Percentiles rank a stretch among this genome's conserved stretches.
Conservation (phyloP, 345 rosid genomes). For the Pseudoturritis turrita region DNA sequence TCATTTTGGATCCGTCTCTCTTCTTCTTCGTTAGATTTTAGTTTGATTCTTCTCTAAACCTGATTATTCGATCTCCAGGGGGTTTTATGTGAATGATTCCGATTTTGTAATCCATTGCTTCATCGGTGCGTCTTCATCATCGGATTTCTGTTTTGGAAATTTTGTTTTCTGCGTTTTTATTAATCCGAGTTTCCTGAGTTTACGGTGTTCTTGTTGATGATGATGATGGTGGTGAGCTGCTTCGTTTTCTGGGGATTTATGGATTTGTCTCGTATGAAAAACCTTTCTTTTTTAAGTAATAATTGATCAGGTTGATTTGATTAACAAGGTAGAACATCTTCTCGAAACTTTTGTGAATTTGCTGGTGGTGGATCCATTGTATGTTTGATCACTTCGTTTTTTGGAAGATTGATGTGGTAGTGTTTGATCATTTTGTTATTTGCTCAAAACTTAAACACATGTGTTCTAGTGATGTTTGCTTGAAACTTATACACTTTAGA, state of each 20-base stretch:
- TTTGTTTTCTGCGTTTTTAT: neutral
- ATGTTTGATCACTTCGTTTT: neutral
- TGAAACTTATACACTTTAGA: neutral
- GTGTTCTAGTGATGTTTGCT: constrained; percentile 2
- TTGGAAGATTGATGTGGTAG: neutral
- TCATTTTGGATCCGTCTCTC: constrained; percentile 14
- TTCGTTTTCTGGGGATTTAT: neutral
- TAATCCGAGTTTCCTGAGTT: neutral
- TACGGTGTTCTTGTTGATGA: neutral
- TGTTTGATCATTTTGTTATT: neutral
- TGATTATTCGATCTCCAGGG: constrained; percentile 9
- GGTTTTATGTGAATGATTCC: constrained; percentile 18
- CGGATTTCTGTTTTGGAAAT: neutral
- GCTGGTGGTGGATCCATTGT: neutral
- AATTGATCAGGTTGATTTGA: constrained; percentile 6
- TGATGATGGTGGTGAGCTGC: neutral
- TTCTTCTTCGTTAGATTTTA: neutral
- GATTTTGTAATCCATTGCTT: neutral
- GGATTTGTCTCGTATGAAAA: neutral
- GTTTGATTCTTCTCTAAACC: neutral
- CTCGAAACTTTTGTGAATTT: neutral
- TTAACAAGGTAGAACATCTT: too few species aligned
- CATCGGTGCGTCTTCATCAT: constrained; percentile 25
- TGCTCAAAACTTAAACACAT: neutral
- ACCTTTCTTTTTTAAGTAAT: neutral